A percentile compares a stretch with the other conserved stretches of the same genome.
These are phyloP conservation scores for Candida khao-thaluensis DNA, from an alignment of 805 yeast genomes.

Conservation along the genomic window DNA sequence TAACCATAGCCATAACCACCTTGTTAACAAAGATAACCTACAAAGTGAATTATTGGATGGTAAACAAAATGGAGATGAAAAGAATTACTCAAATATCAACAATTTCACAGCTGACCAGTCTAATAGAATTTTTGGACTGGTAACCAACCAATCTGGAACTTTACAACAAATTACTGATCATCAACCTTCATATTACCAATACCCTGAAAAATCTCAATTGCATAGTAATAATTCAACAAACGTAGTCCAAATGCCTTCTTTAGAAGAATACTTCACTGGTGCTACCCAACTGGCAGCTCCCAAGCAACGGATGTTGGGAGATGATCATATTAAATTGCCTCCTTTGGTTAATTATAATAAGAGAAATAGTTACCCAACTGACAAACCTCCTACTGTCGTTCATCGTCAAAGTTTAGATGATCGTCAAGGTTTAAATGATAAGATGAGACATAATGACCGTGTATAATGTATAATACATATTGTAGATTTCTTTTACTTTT, in stretches of 20 bases:
- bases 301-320: background rate
- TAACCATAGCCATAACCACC: slow-evolving; percentile 2
- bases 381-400: background rate
- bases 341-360: slow-evolving; percentile 14
- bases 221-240: slow-evolving; percentile 5
- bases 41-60: slow-evolving; percentile 4
- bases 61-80: slow-evolving; percentile 1
- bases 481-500: background rate
- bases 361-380: slow-evolving; percentile 12
- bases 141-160: slow-evolving; percentile 6
- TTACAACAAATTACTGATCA: slow-evolving; percentile 7
- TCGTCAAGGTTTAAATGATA: slow-evolving; percentile 1
- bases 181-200: slow-evolving; percentile 22
- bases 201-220: slow-evolving; percentile 23
- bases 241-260: slow-evolving; percentile 16
- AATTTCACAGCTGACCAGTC: slow-evolving; percentile 21
- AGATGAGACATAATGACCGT: slow-evolving; percentile 2
- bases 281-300: slow-evolving; percentile 3
- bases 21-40: slow-evolving; percentile 6
- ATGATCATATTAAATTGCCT: slow-evolving; percentile 15
- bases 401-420: slow-evolving; percentile 3
- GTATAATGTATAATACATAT: slow-evolving; percentile 2
- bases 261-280: slow-evolving; percentile 15
- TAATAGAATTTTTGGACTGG: slow-evolving; percentile 19
- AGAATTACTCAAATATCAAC: slow-evolving; percentile 11